These are phyloP conservation scores for Mycena alexandri DNA, from an alignment of 768 basidiomycete species.

Conservation along the genomic window DNA sequence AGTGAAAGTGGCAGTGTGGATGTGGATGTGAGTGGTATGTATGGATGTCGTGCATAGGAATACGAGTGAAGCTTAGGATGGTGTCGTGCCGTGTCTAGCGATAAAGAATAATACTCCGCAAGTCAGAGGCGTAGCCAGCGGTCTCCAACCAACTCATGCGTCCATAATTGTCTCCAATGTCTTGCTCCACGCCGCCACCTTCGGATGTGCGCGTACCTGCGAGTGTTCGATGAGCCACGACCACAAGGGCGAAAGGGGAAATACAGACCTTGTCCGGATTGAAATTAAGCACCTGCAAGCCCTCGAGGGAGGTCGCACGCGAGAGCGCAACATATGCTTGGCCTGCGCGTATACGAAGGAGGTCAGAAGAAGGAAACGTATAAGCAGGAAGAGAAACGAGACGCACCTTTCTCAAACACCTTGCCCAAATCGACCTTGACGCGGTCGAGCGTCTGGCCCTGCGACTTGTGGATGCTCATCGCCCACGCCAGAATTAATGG, in stretches of 20 bases:
- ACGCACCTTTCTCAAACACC: constrained; percentile 91
- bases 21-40: too few species aligned
- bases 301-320: constrained; percentile 87
- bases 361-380: constrained; percentile 13
- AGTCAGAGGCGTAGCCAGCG: neutral
- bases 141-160: neutral
- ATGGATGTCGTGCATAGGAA: too few species aligned
- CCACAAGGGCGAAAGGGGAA: neutral
- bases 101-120: too few species aligned
- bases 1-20: too few species aligned
- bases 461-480: constrained; percentile 98
- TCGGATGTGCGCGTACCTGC: constrained; percentile 80
- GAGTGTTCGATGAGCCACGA: neutral
- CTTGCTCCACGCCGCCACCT: constrained; percentile 79
- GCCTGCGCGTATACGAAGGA: constrained; percentile 56
- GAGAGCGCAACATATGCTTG: constrained; percentile 95
- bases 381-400: neutral
- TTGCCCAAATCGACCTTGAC: constrained; percentile 94
- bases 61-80: too few species aligned
- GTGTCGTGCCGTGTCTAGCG: neutral
- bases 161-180: constrained; percentile 67
- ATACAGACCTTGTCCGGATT: constrained; percentile 72
- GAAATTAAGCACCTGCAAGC: constrained; percentile 88
- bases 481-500: constrained; percentile 96
- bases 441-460: constrained; percentile 95